phyloP scores from a whole-genome alignment of 495 filamentous ascomycete species.

The Pyrenula massariospora region DNA sequence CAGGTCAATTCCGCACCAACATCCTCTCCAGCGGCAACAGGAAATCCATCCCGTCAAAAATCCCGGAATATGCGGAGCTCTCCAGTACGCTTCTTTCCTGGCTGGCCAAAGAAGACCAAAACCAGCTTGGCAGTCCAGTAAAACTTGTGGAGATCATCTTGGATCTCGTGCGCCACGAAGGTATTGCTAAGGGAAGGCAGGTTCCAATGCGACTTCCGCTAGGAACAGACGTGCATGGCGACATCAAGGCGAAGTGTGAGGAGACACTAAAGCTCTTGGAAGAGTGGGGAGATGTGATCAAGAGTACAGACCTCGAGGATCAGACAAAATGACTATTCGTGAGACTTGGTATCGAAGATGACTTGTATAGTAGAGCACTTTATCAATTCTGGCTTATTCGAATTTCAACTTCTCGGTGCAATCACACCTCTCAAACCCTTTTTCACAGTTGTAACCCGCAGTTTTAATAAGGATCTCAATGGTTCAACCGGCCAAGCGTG shows the following conservation, averaged over 20 bases:
- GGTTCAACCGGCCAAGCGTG: too few relatives aligned
- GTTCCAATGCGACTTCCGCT: constrained; percentile 18
- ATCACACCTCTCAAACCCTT: too few relatives aligned
- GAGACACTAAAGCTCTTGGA: constrained; percentile 17
- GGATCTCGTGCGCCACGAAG: constrained; percentile 26
- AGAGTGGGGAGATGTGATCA: constrained; percentile 18
- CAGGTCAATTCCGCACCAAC: constrained; percentile 32
- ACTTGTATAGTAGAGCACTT: too few relatives aligned
- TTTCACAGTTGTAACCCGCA: too few relatives aligned
- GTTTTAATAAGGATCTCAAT: too few relatives aligned
- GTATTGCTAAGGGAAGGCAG: constrained; percentile 13
- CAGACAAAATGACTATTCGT: not conserved
- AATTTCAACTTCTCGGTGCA: too few relatives aligned
- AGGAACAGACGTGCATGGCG: constrained; percentile 22
- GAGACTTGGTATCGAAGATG: too few relatives aligned
- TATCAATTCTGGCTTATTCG: too few relatives aligned
- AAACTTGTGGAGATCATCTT: constrained; percentile 22
- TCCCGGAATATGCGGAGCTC: constrained; percentile 12
- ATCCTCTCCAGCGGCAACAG: constrained; percentile 15
- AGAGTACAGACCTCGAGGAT: constrained; percentile 8
- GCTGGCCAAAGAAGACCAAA: constrained; percentile 9
- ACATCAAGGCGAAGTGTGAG: constrained; percentile 18
- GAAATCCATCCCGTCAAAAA: constrained; percentile 5
- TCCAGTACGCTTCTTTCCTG: constrained; percentile 2
- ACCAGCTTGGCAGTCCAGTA: constrained; percentile 26